Conservation (phyloP, 805 yeast species). For the Yamadazyma nakazawae region DNA sequence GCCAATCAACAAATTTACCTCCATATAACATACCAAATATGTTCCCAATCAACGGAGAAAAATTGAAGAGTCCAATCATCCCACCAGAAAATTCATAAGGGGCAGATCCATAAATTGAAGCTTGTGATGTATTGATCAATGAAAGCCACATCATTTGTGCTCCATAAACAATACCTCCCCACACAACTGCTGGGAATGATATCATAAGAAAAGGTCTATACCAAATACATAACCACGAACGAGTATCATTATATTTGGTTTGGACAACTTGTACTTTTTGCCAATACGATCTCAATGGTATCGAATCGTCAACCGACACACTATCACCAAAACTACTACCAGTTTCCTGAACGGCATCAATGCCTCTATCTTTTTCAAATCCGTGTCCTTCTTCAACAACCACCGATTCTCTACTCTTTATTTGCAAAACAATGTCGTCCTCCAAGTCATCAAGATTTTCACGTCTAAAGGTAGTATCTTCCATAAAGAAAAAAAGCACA, state of each 20-base stretch:
- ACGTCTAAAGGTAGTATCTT: slow-evolving; percentile 38
- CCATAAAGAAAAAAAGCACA: slow-evolving; percentile 39
- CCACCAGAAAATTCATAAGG: slow-evolving; percentile 40
- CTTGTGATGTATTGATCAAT: slow-evolving; percentile 41
- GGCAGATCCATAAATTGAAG: slow-evolving; percentile 31
- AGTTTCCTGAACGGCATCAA: slow-evolving; percentile 20
- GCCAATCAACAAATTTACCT: slow-evolving; percentile 42
- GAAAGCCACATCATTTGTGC: slow-evolving; percentile 52
- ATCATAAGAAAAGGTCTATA: slow-evolving; percentile 33
- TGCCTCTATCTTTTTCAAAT: slow-evolving; percentile 7
- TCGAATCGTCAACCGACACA: slow-evolving; percentile 16
- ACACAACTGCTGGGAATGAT: slow-evolving; percentile 42
- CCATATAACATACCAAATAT: slow-evolving; percentile 46
- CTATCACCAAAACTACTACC: slow-evolving; percentile 5
- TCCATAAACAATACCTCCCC: slow-evolving; percentile 47
- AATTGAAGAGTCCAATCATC: slow-evolving; percentile 33
- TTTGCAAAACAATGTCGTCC: slow-evolving; percentile 28
- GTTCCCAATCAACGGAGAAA: slow-evolving; percentile 43
- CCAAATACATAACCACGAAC: slow-evolving; percentile 38
- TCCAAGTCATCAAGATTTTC: slow-evolving; percentile 19
- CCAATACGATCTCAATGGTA: slow-evolving; percentile 29
- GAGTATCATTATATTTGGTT: slow-evolving; percentile 35
- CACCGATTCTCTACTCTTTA: slow-evolving; percentile 14
- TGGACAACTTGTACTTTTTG: slow-evolving; percentile 36
- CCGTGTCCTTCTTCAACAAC: background rate